Evolutionary conservation across 345 rosid species (phyloP).

Genomic region (Acer negundo): DNA sequence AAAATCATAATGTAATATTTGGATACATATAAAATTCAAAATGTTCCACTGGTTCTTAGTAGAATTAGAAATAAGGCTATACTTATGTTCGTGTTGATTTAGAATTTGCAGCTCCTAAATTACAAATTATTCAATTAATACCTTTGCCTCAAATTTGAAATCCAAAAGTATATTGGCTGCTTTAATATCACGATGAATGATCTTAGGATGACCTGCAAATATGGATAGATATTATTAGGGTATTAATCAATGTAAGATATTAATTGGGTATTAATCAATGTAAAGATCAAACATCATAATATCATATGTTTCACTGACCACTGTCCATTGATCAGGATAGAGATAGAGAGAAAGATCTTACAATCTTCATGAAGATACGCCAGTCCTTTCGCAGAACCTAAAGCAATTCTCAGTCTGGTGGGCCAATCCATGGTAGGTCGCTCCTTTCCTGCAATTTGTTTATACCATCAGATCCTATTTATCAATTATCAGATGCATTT

Average conservation of each 20-base stretch:
- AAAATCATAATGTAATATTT: neutral
- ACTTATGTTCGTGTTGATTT: neutral
- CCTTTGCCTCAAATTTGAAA: conserved; percentile 88
- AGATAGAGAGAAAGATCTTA: conserved; percentile 31
- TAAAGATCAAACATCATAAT: neutral
- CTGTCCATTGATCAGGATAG: no score
- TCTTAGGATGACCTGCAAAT: conserved; percentile 79
- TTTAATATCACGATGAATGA: conserved; percentile 95
- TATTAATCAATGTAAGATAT: neutral
- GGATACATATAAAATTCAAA: neutral
- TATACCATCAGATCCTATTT: conserved; percentile 18
- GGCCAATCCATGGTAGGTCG: conserved; percentile 81
- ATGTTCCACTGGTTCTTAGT: neutral
- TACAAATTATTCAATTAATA: conserved; percentile 17
- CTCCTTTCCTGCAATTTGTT: conserved; percentile 51
- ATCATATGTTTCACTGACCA: neutral
- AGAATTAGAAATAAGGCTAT: neutral
- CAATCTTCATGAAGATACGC: conserved; percentile 99
- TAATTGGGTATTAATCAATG: neutral
- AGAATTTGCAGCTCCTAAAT: neutral
- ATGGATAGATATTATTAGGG: neutral
- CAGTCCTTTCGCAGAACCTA: conserved; percentile 92
- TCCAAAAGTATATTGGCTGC: conserved; percentile 86
- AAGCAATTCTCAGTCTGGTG: conserved; percentile 72
- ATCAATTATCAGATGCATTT: neutral